These are phyloP conservation scores for Veloporphyrellus conicus DNA, from an alignment of 1,284 basidiomycete genomes.

Conservation along the genomic window DNA sequence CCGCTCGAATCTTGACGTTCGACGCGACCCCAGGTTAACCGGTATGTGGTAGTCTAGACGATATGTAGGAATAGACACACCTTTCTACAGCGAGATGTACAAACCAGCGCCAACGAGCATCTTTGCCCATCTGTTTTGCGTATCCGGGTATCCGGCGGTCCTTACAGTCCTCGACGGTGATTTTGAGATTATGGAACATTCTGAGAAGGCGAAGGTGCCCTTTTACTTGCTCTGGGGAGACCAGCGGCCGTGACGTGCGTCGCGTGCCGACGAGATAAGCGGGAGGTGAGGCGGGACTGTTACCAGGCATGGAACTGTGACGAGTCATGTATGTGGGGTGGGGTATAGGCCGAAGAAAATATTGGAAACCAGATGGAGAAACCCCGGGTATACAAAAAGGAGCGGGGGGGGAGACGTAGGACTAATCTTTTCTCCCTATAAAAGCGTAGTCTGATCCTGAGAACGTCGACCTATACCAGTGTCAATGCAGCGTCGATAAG, in stretches of 20 bases:
- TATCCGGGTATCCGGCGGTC: constrained; percentile 27
- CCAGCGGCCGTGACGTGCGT: constrained; percentile 17
- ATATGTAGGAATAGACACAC: constrained; percentile 6
- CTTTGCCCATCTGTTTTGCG: constrained; percentile 24
- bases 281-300: neutral
- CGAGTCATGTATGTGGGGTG: constrained; percentile 4
- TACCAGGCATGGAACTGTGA: neutral
- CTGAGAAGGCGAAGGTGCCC: constrained; percentile 32
- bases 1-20: constrained; percentile 32
- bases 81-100: constrained; percentile 31
- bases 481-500: constrained; percentile 9
- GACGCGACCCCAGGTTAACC: neutral
- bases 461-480: constrained; percentile 8
- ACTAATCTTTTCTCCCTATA: constrained; percentile 6
- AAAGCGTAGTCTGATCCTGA: neutral
- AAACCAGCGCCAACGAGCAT: constrained; percentile 31
- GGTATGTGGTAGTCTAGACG: neutral
- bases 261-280: constrained; percentile 21
- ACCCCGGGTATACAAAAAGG: neutral
- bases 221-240: constrained; percentile 23
- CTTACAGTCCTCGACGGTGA: constrained; percentile 25
- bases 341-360: neutral
- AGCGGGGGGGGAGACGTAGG: constrained; percentile 1
- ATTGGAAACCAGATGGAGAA: neutral
- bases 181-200: constrained; percentile 25